A percentile compares a stretch with the other conserved stretches of the same genome.
These are phyloP conservation scores for Spinacia oleracea DNA, from an alignment of 179 eudicot species.

Conservation along the genomic window DNA sequence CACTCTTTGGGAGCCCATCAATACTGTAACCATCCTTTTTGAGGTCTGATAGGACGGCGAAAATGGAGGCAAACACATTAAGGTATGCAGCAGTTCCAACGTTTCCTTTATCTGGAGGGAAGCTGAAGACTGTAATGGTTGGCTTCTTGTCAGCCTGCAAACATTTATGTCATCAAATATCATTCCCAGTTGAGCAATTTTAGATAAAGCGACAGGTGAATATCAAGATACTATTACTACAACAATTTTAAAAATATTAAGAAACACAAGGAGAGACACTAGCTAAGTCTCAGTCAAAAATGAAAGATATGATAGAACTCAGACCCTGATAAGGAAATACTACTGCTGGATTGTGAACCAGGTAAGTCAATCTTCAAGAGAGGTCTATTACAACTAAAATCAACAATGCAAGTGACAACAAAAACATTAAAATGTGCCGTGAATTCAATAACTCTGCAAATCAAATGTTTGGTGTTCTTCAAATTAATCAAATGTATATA, in stretches of 20 bases:
- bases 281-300: not conserved
- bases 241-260: not conserved
- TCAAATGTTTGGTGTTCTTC: too few species aligned
- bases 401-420: not conserved
- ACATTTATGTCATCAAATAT: conserved; percentile 10
- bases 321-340: not conserved
- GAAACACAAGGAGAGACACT: not conserved
- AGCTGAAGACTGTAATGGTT: conserved; percentile 95
- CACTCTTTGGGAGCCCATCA: conserved; percentile 82
- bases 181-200: conserved; percentile 4
- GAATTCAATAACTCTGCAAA: too few species aligned
- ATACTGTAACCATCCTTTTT: conserved; percentile 78
- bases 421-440: not conserved
- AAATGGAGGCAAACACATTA: conserved; percentile 90
- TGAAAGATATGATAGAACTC: not conserved
- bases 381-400: not conserved
- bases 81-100: conserved; percentile 99
- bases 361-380: not conserved
- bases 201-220: not conserved
- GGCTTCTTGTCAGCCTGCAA: conserved; percentile 88
- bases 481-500: too few species aligned
- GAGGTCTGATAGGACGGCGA: conserved; percentile 79
- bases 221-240: not conserved
- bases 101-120: conserved; percentile 99
- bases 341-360: not conserved